Conservation (phyloP, 1,284 basidiomycete species). For the Crucibulum cyathiforme region DNA sequence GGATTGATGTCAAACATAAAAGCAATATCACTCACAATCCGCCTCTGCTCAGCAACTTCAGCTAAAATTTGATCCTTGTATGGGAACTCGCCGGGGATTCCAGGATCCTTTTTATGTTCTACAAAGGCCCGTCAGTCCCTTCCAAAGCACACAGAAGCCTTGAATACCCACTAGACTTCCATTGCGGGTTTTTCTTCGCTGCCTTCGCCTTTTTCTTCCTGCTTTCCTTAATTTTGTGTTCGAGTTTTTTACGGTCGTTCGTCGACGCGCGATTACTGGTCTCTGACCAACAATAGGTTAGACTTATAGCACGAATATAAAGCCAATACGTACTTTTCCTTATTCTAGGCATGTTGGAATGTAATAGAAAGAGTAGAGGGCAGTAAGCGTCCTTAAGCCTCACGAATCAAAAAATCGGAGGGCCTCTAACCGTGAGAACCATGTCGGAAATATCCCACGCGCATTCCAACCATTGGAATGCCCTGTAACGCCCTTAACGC, state of each 20-base stretch:
- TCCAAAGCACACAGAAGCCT: not conserved
- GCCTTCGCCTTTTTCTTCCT: conserved; percentile 80
- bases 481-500: too few relatives aligned
- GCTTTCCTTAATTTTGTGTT: conserved; percentile 81
- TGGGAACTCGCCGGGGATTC: conserved; percentile 96
- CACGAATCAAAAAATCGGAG: too few relatives aligned
- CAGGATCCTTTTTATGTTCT: conserved; percentile 87
- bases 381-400: too few relatives aligned
- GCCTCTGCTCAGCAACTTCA: conserved; percentile 84
- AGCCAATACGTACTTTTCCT: too few relatives aligned
- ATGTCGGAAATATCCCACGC: too few relatives aligned
- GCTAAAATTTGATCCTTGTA: conserved; percentile 97
- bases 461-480: too few relatives aligned
- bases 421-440: too few relatives aligned
- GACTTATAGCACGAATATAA: too few relatives aligned
- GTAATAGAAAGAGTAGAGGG: too few relatives aligned
- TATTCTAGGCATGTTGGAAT: too few relatives aligned
- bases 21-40: conserved; percentile 55
- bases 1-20: not conserved
- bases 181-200: conserved; percentile 85
- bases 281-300: conserved; percentile 53
- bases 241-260: conserved; percentile 78
- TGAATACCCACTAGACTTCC: conserved; percentile 85
- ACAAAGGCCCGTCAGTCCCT: conserved; percentile 1
- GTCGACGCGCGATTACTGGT: conserved; percentile 83